phyloP scores from a whole-genome alignment of 2,329 filamentous ascomycete genomes.

The Epichloe bromicola region DNA sequence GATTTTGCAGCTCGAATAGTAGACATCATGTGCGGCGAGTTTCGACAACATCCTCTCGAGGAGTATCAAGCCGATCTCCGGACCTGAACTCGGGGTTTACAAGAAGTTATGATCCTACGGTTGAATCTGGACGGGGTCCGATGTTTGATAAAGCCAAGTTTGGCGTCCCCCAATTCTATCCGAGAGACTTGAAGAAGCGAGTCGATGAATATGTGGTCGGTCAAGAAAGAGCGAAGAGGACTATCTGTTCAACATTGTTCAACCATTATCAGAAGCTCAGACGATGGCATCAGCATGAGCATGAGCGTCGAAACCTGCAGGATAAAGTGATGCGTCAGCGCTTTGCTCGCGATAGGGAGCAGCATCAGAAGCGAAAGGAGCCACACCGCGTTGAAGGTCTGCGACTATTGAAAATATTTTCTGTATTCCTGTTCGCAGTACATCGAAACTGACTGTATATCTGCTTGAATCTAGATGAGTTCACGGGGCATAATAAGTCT shows the following conservation, averaged over 20 bases:
- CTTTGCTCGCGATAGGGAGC: slow-evolving; percentile 53
- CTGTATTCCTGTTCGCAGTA: neutral
- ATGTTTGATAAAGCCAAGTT: slow-evolving; percentile 46
- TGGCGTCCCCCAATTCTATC: slow-evolving; percentile 51
- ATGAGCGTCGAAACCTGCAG: slow-evolving; percentile 39
- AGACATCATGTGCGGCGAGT: neutral
- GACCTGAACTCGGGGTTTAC: slow-evolving; percentile 46
- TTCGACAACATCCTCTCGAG: neutral
- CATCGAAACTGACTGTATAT: slow-evolving; percentile 18
- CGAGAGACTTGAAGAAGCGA: slow-evolving; percentile 66
- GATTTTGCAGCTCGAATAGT: neutral
- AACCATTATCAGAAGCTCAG: slow-evolving; percentile 91
- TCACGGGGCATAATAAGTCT: slow-evolving; percentile 37
- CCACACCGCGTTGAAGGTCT: slow-evolving; percentile 70
- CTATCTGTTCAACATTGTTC: slow-evolving; percentile 83
- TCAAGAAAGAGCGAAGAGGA: slow-evolving; percentile 88
- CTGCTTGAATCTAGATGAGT: slow-evolving; percentile 36
- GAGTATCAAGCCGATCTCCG: slow-evolving; percentile 26
- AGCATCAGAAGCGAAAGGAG: slow-evolving; percentile 40
- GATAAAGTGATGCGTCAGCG: slow-evolving; percentile 61
- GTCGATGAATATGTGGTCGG: slow-evolving; percentile 95
- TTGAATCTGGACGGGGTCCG: slow-evolving; percentile 41
- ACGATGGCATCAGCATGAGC: slow-evolving; percentile 65
- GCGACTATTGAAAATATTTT: slow-evolving; percentile 10
- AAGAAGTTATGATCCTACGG: slow-evolving; percentile 43